Evolutionary conservation across 2,329 filamentous ascomycete species (phyloP), one percentile per base, ranked within the genome.

Genomic region (Colletotrichum theobromicola): DNA sequence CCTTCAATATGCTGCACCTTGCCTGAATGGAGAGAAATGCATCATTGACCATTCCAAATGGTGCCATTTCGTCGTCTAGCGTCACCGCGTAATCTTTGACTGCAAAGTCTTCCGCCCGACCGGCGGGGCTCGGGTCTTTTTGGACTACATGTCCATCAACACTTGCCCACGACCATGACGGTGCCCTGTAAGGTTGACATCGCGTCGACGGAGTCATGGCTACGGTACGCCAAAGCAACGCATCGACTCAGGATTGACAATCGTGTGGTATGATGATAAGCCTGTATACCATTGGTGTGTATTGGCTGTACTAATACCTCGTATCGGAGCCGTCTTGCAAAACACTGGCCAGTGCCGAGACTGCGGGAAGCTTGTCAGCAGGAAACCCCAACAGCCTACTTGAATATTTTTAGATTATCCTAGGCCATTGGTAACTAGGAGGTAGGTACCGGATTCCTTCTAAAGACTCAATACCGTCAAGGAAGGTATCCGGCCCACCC

Each of bases 161-260:
- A 8, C 37, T 34, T n/a, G 28, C 42, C 62, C 62, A 65, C 10
- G 62, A 65, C 62, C 62, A 65, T 18, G 37, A 53, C 0, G 62
- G 62, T 7, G 42, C 37, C 16, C 28, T 7, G 12, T 34, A 65
- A 4, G 26, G 62, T 8, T 8, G 26, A 7, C 1, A 1, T 30
- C 53, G 26, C 4, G 26, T 53, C 1, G 24, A 28, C 2, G 53
- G 1, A n/a, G 7, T 18, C 4, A 13, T 58, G 6, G 26, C 24
- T 1, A 2, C 6, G 0, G 7, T 5, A 0, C 16, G 3, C 53
- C 53, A 58, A 0, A 58, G 2, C 2, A 58, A 28, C 0, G 53
- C 53, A 2, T 30, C 3, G 8, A 3, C 2, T 26, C 53, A 58
- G 53, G 21, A 26, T 12, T 13, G 12, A 8, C 13, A 7, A 15